A percentile compares a stretch with the other conserved stretches of the same genome.
These are phyloP conservation scores for Entelexis paramagnoliae DNA, from an alignment of 1,139 yeast genomes.

Conservation along the genomic window DNA sequence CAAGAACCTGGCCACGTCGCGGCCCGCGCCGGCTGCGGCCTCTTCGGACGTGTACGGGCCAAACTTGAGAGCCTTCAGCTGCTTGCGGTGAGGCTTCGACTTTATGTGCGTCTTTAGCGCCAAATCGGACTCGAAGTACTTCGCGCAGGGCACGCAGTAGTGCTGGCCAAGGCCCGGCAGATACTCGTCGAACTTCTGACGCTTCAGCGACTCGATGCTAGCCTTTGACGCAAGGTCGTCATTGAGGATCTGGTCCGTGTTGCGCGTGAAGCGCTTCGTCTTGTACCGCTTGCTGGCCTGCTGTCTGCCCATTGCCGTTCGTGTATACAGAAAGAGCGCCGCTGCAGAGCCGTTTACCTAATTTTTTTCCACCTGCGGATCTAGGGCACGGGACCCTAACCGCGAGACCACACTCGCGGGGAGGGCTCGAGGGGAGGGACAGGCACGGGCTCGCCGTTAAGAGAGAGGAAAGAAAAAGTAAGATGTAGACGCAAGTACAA, in stretches of 20 bases:
- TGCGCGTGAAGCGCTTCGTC: conserved; percentile 41
- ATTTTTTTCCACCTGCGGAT: conserved; percentile 4
- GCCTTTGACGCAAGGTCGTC: conserved; percentile 60
- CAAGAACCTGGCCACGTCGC: conserved; percentile 55
- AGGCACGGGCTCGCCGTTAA: too few species aligned
- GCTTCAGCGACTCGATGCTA: conserved; percentile 51
- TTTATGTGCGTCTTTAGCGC: conserved; percentile 65
- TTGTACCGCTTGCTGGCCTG: conserved; percentile 27
- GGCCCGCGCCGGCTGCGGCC: conserved; percentile 84
- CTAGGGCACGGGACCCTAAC: background rate
- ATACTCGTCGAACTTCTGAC: conserved; percentile 80
- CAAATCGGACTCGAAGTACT: conserved; percentile 69
- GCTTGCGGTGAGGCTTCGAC: conserved; percentile 74
- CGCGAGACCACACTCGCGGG: background rate
- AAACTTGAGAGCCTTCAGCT: conserved; percentile 61
- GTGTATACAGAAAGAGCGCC: background rate
- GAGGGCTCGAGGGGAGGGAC: too few species aligned
- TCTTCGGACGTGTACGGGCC: conserved; percentile 83
- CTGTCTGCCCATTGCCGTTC: conserved; percentile 17
- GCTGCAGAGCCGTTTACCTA: background rate
- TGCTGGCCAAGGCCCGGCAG: conserved; percentile 91
- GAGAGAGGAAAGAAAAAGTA: too few species aligned
- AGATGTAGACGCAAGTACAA: too few species aligned
- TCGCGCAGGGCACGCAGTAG: conserved; percentile 90
- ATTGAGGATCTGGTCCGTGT: conserved; percentile 64